phyloP scores from a whole-genome alignment of 2,329 filamentous ascomycete genomes.

The Colletotrichum sp. region DNA sequence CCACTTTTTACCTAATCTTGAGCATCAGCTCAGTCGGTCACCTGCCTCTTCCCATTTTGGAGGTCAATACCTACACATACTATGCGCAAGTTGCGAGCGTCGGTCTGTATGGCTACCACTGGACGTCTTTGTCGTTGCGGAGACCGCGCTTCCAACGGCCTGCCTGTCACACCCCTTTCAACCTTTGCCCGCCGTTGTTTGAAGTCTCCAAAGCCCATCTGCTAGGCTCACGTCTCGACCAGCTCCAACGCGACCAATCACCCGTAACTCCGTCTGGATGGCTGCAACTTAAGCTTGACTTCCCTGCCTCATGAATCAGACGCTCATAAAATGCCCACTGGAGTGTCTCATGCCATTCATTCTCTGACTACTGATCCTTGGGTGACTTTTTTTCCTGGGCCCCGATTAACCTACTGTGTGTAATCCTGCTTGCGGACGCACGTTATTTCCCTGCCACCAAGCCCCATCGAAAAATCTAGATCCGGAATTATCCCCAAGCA shows the following conservation, averaged over 20 bases:
- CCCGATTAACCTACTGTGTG: neutral
- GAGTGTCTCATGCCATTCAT: neutral
- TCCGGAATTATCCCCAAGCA: neutral
- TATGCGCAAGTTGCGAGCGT: neutral
- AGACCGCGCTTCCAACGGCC: neutral
- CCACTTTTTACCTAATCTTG: neutral
- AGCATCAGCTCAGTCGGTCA: neutral
- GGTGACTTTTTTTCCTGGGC: too few relatives aligned
- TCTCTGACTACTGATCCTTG: neutral
- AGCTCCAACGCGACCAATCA: neutral
- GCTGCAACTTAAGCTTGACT: neutral
- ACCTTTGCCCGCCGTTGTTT: neutral
- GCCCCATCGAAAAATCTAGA: neutral
- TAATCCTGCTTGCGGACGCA: neutral
- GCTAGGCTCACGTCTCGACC: neutral
- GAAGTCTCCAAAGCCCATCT: neutral
- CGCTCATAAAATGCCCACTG: neutral
- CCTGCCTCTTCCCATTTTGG: neutral
- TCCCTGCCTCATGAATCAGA: neutral
- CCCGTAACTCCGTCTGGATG: neutral
- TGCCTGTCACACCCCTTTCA: neutral
- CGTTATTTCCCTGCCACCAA: neutral
- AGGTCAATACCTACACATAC: neutral
- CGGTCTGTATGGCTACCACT: neutral
- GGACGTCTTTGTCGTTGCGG: neutral